Evolutionary conservation across 2,329 filamentous ascomycete genomes (phyloP).

Genomic region (Fragosphaeria purpurea): DNA sequence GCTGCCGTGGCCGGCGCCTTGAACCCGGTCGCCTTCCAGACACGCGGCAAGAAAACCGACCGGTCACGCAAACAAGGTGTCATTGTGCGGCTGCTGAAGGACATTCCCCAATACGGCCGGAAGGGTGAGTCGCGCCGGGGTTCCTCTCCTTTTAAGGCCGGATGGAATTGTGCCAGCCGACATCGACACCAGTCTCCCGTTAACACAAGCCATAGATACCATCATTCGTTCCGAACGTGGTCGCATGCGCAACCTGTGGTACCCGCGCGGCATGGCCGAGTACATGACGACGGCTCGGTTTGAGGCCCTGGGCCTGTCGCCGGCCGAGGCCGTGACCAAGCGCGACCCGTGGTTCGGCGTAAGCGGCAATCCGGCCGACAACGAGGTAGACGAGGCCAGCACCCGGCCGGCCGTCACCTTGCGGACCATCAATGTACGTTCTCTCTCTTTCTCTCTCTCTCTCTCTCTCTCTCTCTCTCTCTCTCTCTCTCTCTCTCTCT

Average conservation of each 20-base stretch:
- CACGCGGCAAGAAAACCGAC: slow-evolving; percentile 26
- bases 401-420: background rate
- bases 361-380: background rate
- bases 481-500: background rate
- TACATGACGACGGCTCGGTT: slow-evolving; percentile 25
- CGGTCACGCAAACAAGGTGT: slow-evolving; percentile 29
- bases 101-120: slow-evolving; percentile 30
- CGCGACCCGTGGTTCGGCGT: slow-evolving; percentile 19
- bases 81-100: slow-evolving; percentile 31
- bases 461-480: background rate
- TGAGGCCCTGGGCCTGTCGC: slow-evolving; percentile 19
- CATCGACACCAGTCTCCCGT: too few relatives aligned
- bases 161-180: too few relatives aligned
- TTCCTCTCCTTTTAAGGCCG: too few relatives aligned
- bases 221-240: slow-evolving; percentile 24
- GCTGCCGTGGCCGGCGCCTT: slow-evolving; percentile 16
- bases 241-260: slow-evolving; percentile 28
- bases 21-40: slow-evolving; percentile 17
- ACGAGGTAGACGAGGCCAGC: background rate
- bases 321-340: slow-evolving; percentile 18
- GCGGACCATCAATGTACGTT: slow-evolving; percentile 11
- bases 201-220: slow-evolving; percentile 15
- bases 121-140: slow-evolving; percentile 18
- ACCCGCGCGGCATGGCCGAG: slow-evolving; percentile 22
- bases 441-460: background rate